Base-by-base conservation (phyloP, 345 rosid genomes). In the Hibiscus trionum region DNA sequence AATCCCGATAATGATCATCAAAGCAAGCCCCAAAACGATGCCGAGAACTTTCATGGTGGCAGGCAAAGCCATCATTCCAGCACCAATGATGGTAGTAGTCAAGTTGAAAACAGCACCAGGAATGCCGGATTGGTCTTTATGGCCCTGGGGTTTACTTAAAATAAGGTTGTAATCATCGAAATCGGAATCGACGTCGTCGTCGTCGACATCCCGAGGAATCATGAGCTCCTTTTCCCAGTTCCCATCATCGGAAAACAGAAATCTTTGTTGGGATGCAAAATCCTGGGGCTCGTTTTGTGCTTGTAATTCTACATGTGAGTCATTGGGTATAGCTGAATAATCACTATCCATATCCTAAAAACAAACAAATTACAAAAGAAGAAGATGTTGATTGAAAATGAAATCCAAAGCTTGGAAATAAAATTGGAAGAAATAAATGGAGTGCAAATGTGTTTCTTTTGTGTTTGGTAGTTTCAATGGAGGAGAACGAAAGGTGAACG, bases 51-150 rank as follows among this genome's bases (percentile, higher is more conserved):
- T 92, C 96, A 94, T 88, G 7, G 97, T 88, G 24, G 99, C 97
- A 1, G 99, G 99, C 78, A 94, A 84, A 77, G 99, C 97, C 99
- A 95, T 95, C 69, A 95, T 92, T 61, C 99, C 99, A n/a, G 99
- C 99, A 15, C 99, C 99, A 71, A 95, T 88, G 73, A 95, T 79
- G 0, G 99, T 70, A 1, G 98, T 94, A 61, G 99, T 80, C 62
- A 95, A 94, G 65, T 95, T 95, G 50, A 92, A 95, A 71, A 95
- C 97, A 0, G 97, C 97, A 10, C 97, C 97, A 46, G 79, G 77
- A 46, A 89, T 59, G 5, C 88, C 90, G 72, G 97, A 87, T 55
- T 42, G 42, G 7, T 42, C 46, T 42, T 42, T 42, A 42, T 42
- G 46, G 46, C 42, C 42, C 42, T 37, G 42, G 42, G 82, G 47